Evolutionary conservation across 2,329 filamentous ascomycete genomes (phyloP).

Genomic region (Fusarium protoensiforme): DNA sequence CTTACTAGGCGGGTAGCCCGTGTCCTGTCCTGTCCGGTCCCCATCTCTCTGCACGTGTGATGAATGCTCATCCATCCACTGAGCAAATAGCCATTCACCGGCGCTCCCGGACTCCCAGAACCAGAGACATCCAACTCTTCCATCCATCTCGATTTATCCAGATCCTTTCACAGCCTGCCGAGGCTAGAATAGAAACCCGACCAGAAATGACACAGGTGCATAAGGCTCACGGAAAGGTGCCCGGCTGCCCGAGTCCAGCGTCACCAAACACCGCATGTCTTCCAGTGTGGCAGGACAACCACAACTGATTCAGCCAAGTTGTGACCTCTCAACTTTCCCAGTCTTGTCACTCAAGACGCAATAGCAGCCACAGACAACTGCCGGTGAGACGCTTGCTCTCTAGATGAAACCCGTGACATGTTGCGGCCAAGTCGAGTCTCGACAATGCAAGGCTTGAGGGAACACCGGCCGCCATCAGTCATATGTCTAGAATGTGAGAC

Average conservation of each 20-base stretch:
- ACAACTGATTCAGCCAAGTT: not conserved
- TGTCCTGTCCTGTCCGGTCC: slow-evolving; percentile 23
- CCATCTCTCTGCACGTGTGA: slow-evolving; percentile 29
- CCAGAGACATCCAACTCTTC: slow-evolving; percentile 1
- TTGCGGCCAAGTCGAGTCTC: not conserved
- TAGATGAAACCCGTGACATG: slow-evolving; percentile 12
- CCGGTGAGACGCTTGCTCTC: not conserved
- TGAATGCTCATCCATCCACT: not conserved
- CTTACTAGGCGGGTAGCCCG: slow-evolving; percentile 4
- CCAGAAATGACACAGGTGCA: slow-evolving; percentile 25
- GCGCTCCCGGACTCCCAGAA: slow-evolving; percentile 12
- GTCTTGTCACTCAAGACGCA: slow-evolving; percentile 12
- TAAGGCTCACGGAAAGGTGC: not conserved
- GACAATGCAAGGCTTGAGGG: not conserved
- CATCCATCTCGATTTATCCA: slow-evolving; percentile 27
- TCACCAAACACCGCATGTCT: not conserved
- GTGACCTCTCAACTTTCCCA: slow-evolving; percentile 3
- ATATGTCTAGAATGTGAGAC: not conserved
- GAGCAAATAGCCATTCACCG: slow-evolving; percentile 11
- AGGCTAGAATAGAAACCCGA: slow-evolving; percentile 26
- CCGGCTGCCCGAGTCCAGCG: not conserved
- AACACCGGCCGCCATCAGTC: not conserved
- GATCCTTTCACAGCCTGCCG: slow-evolving; percentile 7
- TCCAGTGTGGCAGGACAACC: not conserved
- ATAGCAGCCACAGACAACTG: slow-evolving; percentile 7